Evolutionary conservation across 2,329 filamentous ascomycete species (phyloP).

Genomic region (Epichloe gansuensis): DNA sequence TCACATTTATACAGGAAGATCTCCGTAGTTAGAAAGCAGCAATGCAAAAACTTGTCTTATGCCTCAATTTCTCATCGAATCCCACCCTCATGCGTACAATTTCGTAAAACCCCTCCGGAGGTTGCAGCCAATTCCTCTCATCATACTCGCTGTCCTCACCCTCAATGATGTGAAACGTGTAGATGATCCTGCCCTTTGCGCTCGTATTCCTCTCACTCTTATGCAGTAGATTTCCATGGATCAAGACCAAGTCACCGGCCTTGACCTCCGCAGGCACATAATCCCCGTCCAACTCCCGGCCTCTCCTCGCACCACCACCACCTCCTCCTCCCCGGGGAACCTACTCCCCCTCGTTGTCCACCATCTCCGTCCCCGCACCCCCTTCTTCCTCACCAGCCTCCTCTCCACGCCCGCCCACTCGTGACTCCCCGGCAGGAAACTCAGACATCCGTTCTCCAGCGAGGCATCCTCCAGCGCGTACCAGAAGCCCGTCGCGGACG

Average conservation of each 20-base stretch:
- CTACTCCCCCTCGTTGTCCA: slow-evolving; percentile 53
- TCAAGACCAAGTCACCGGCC: slow-evolving; percentile 80
- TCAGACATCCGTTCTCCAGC: slow-evolving; percentile 74
- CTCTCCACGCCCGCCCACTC: slow-evolving; percentile 56
- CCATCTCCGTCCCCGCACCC: slow-evolving; percentile 52
- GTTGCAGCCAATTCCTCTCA: slow-evolving; percentile 84
- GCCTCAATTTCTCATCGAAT: not conserved
- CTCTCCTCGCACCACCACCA: slow-evolving; percentile 26
- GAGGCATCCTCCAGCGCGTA: slow-evolving; percentile 92
- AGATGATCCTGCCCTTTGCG: slow-evolving; percentile 79
- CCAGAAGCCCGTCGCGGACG: slow-evolving; percentile 90
- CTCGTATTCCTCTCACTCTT: slow-evolving; percentile 92
- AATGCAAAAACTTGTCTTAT: not conserved
- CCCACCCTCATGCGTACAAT: slow-evolving; percentile 30
- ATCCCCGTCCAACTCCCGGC: slow-evolving; percentile 28
- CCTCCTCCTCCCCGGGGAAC: slow-evolving; percentile 42
- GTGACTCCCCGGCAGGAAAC: slow-evolving; percentile 76
- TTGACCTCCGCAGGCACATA: slow-evolving; percentile 81
- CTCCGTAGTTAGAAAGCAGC: not conserved
- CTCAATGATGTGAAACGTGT: slow-evolving; percentile 96
- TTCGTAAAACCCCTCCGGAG: slow-evolving; percentile 70
- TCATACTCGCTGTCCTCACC: slow-evolving; percentile 65
- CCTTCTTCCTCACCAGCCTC: slow-evolving; percentile 59
- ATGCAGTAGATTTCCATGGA: slow-evolving; percentile 91
- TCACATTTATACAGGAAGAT: not conserved